phyloP scores from a whole-genome alignment of 306 rosid genomes.

The Vigna angularis region DNA sequence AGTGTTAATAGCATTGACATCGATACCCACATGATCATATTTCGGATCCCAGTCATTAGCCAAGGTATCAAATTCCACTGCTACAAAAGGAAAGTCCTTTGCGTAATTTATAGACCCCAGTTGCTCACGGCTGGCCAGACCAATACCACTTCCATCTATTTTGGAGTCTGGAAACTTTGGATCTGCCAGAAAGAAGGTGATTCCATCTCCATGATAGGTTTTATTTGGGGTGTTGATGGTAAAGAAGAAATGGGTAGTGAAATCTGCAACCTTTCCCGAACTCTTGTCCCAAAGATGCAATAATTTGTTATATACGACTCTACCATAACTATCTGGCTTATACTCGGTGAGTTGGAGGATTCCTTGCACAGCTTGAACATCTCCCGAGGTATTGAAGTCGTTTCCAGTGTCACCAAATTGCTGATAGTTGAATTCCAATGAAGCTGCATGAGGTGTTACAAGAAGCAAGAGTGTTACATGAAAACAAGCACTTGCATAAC shows the following conservation, averaged over 20 bases:
- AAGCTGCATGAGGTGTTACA: constrained; percentile 32
- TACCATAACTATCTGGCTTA: constrained; percentile 41
- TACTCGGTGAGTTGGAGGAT: constrained; percentile 27
- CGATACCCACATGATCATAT: constrained; percentile 52
- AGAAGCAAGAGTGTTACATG: neutral
- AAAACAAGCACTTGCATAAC: neutral
- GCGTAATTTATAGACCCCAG: neutral
- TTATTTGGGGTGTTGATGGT: constrained; percentile 43
- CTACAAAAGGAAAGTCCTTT: constrained; percentile 48
- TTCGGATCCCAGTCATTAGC: constrained; percentile 26
- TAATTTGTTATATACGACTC: constrained; percentile 42
- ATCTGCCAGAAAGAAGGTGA: constrained; percentile 57
- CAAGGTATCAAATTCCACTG: constrained; percentile 61
- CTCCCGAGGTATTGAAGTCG: constrained; percentile 23
- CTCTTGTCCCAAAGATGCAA: constrained; percentile 56
- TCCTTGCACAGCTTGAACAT: constrained; percentile 7
- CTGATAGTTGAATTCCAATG: constrained; percentile 44
- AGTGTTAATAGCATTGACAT: constrained; percentile 14
- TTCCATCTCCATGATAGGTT: constrained; percentile 54
- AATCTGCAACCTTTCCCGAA: constrained; percentile 48
- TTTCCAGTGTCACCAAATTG: constrained; percentile 24
- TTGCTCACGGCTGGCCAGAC: constrained; percentile 14
- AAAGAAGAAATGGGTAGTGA: constrained; percentile 57
- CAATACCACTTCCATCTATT: constrained; percentile 42
- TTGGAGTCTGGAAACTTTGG: constrained; percentile 20